Evolutionary conservation across 2,329 filamentous ascomycete species (phyloP).

Genomic region (Nigrospora sphaerica): DNA sequence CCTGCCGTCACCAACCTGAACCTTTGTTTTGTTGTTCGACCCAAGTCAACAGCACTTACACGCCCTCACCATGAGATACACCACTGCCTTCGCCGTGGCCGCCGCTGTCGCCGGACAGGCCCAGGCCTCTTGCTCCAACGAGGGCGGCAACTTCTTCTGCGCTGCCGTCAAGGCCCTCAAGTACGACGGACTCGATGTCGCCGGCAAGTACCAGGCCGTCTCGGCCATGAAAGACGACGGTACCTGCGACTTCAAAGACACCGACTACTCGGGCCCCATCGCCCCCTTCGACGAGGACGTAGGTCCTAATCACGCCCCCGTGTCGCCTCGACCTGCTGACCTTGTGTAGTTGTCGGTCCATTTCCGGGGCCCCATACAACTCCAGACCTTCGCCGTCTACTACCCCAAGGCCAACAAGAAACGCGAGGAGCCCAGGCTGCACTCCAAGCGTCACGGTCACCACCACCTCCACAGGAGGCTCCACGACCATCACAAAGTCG

Average conservation of each 20-base stretch:
- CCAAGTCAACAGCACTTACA: background rate
- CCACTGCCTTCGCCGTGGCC: slow-evolving; percentile 4
- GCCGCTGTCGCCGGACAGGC: slow-evolving; percentile 6
- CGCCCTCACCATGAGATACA: slow-evolving; percentile 8
- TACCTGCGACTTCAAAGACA: slow-evolving; percentile 44
- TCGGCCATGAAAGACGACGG: slow-evolving; percentile 49
- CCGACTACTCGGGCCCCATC: slow-evolving; percentile 51
- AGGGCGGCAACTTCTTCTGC: slow-evolving; percentile 59
- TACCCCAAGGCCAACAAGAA: slow-evolving; percentile 43
- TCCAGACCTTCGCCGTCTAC: slow-evolving; percentile 66
- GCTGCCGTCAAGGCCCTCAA: slow-evolving; percentile 57
- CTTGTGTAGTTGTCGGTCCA: slow-evolving; percentile 58
- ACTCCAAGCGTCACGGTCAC: slow-evolving; percentile 37
- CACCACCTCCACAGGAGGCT: slow-evolving; percentile 41
- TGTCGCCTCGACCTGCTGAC: slow-evolving; percentile 5
- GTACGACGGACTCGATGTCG: slow-evolving; percentile 54
- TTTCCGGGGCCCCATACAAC: slow-evolving; percentile 60
- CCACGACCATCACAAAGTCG: slow-evolving; percentile 26
- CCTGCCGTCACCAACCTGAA: background rate
- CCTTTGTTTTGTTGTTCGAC: slow-evolving; percentile 2
- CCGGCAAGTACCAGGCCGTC: slow-evolving; percentile 59
- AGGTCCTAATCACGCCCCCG: slow-evolving; percentile 20
- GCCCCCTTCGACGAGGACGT: slow-evolving; percentile 67
- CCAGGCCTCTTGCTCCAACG: slow-evolving; percentile 16
- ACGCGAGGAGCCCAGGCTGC: slow-evolving; percentile 22